Evolutionary conservation across 192 early-diverging fungal species (phyloP).

Genomic region (Powellomyces hirtus): DNA sequence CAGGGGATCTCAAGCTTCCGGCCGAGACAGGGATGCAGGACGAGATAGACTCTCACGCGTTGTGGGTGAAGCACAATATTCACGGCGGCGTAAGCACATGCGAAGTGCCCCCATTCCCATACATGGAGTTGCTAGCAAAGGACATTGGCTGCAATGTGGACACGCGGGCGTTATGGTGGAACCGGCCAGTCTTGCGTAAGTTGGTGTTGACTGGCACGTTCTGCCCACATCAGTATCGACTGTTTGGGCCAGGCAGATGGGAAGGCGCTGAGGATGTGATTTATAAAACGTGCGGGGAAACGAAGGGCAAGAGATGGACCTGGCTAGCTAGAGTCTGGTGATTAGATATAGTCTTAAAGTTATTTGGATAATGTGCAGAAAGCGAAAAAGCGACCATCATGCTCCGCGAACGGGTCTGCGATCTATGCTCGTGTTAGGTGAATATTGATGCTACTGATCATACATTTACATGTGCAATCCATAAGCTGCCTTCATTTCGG

Average conservation of each 20-base stretch:
- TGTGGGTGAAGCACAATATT: not conserved
- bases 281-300: not conserved
- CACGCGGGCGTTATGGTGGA: not conserved
- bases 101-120: conserved; percentile 14
- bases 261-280: conserved; percentile 9
- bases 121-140: conserved; percentile 15
- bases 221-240: conserved; percentile 12
- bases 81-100: not conserved
- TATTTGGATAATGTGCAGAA: too few relatives aligned
- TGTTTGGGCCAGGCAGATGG: conserved; percentile 5
- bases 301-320: not conserved
- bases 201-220: conserved; percentile 11
- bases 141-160: conserved; percentile 11
- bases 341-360: too few relatives aligned
- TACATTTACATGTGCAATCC: too few relatives aligned
- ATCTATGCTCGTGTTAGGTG: too few relatives aligned
- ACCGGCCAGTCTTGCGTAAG: not conserved
- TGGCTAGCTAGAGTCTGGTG: not conserved
- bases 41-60: conserved; percentile 3
- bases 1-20: conserved; percentile 17
- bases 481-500: too few relatives aligned
- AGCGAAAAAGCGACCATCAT: too few relatives aligned
- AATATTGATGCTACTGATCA: too few relatives aligned
- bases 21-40: not conserved
- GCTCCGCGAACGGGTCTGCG: too few relatives aligned